Conservation (phyloP, 2,329 filamentous ascomycete species). For the Zalaria sp. region DNA sequence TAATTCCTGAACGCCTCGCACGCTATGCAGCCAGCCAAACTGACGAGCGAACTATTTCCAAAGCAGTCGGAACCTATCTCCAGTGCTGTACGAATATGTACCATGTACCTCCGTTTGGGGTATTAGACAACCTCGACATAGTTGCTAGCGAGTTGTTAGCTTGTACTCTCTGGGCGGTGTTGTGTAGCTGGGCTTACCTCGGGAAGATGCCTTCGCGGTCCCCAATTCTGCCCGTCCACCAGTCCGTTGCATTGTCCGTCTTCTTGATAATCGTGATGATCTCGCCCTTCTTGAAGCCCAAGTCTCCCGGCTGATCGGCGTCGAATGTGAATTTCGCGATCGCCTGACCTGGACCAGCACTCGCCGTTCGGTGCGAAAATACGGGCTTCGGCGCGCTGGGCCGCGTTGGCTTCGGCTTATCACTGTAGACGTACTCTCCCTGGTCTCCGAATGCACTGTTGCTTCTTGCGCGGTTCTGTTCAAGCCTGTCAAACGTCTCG, state of each 20-base stretch:
- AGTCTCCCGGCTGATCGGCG: conserved; percentile 78
- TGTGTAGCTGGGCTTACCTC: conserved; percentile 36
- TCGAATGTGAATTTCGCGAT: conserved; percentile 90
- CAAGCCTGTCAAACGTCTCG: conserved; percentile 36
- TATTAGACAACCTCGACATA: conserved; percentile 15
- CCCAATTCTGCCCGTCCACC: conserved; percentile 93
- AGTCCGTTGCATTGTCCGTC: conserved; percentile 87
- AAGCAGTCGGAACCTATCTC: not conserved
- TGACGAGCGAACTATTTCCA: not conserved
- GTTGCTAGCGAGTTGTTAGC: conserved; percentile 10
- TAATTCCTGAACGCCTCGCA: not conserved
- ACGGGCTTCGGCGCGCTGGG: conserved; percentile 84
- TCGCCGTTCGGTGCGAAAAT: conserved; percentile 35
- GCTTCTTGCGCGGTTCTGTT: conserved; percentile 14
- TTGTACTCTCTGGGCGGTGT: not conserved
- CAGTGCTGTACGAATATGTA: not conserved
- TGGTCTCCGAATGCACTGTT: conserved; percentile 26
- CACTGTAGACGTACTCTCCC: conserved; percentile 39
- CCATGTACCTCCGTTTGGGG: not conserved
- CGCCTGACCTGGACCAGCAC: conserved; percentile 56
- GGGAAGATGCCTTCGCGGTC: conserved; percentile 84
- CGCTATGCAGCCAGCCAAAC: not conserved
- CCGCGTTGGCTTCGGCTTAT: conserved; percentile 50
- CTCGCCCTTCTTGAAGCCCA: conserved; percentile 95
- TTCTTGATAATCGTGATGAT: conserved; percentile 89